Percentiles rank a stretch among this genome's conserved stretches.
These are phyloP conservation scores for Tephrocybe sp. DNA, from an alignment of 768 basidiomycete species.

Conservation along the genomic window DNA sequence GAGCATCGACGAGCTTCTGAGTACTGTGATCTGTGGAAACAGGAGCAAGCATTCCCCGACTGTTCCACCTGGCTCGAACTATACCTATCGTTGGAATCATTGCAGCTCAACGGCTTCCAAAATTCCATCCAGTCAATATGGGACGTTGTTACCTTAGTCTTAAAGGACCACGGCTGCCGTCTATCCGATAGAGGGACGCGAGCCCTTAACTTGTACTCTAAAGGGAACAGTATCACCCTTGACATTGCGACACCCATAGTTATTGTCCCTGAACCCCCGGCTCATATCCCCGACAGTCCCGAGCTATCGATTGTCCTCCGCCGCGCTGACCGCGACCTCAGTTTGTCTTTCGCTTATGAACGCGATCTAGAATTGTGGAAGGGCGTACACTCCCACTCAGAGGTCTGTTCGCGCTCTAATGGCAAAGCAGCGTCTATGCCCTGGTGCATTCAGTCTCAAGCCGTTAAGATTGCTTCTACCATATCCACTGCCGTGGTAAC, in stretches of 20 bases:
- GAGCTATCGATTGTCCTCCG: conserved; percentile 5
- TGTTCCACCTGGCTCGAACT: conserved; percentile 46
- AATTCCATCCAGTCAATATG: conserved; percentile 36
- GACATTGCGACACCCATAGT: conserved; percentile 18
- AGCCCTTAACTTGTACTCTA: conserved; percentile 4
- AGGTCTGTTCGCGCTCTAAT: not conserved
- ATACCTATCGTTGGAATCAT: conserved; percentile 42
- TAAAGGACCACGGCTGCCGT: conserved; percentile 45
- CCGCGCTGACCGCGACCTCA: conserved; percentile 32
- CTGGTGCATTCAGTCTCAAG: conserved; percentile 1
- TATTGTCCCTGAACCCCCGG: conserved; percentile 14
- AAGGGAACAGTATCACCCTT: conserved; percentile 13
- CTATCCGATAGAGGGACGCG: conserved; percentile 18
- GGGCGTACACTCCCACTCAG: conserved; percentile 1
- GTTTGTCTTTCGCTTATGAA: conserved; percentile 28
- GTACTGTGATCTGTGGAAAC: conserved; percentile 6
- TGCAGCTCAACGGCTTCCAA: conserved; percentile 13
- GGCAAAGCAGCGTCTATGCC: not conserved
- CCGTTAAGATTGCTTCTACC: conserved; percentile 18
- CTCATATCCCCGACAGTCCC: not conserved
- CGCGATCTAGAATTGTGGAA: conserved; percentile 20
- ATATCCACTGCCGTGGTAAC: conserved; percentile 25
- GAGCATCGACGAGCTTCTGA: conserved; percentile 6
- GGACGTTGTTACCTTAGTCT: conserved; percentile 38
- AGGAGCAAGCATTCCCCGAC: conserved; percentile 35